phyloP scores from a whole-genome alignment of 257 asterid genomes.

The Petrea volubilis region DNA sequence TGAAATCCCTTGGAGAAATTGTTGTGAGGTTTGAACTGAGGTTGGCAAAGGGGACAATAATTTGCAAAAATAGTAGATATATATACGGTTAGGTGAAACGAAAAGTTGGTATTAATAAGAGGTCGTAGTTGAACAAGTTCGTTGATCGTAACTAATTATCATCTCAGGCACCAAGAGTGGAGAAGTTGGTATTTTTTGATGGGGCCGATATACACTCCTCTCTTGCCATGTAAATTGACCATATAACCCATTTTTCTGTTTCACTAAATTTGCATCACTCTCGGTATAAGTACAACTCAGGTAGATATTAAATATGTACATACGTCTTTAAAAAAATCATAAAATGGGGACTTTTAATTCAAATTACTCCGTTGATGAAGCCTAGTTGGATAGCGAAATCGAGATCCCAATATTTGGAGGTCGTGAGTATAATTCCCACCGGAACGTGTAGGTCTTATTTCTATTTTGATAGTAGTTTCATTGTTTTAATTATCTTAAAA shows the following conservation, averaged over 20 bases:
- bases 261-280: no score
- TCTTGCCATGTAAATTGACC: slow-evolving; percentile 15
- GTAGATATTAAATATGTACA: no score
- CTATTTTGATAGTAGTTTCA: no score
- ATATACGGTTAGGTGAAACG: not conserved
- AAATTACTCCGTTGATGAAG: no score
- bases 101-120: slow-evolving; percentile 33
- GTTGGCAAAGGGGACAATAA: slow-evolving; percentile 32
- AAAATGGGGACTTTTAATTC: no score
- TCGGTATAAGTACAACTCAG: no score
- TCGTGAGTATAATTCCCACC: no score
- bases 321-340: no score
- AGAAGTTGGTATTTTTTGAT: slow-evolving; percentile 9
- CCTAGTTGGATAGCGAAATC: no score
- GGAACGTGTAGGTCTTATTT: no score
- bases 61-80: slow-evolving; percentile 15
- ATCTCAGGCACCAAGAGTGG: slow-evolving; percentile 35
- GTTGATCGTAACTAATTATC: slow-evolving; percentile 24
- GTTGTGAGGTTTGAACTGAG: not conserved
- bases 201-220: slow-evolving; percentile 29
- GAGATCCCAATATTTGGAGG: no score
- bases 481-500: no score
- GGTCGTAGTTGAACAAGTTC: slow-evolving; percentile 37
- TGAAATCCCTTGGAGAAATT: not conserved
- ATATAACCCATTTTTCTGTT: not conserved